Evolutionary conservation across 2,329 filamentous ascomycete genomes (phyloP), one percentile per base, ranked within the genome.

Genomic region (Alternaria triticina): DNA sequence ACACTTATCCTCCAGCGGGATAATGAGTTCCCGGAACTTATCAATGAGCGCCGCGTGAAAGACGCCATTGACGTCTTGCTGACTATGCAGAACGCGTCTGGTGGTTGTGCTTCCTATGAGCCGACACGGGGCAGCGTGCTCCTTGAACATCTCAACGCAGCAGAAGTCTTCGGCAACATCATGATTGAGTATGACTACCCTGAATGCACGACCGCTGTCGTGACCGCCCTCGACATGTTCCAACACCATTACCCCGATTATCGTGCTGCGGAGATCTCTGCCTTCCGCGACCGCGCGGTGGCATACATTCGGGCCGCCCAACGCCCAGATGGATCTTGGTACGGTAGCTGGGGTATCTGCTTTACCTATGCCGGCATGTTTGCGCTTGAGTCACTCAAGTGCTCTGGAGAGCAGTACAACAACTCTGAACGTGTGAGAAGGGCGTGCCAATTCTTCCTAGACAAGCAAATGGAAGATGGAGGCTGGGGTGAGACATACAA

Each of bases 141-240:
- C 69, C 79, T 98, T 69, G 96, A 99, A 79, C 86, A 90, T 78
- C 87, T 99, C 46, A 99, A 99, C 74, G 95, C 95, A 0, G 96
- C 96, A 2, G 96, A 99, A 78, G 94, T 99, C 0, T 99, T 99
- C 79, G 94, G 93, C 13, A 88, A 90, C 20, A 99, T 99, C 82
- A 99, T 99, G 96, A 91, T 99, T 57, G 95, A 98, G 77, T 99
- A 99, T 79, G 93, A 97, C 78, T 98, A 99, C 75, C 94, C 95
- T 0, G 96, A 99, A 80, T 99, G 96, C 83, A 99, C 96, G 0
- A 98, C 96, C 3, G 94, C 96, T 1, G 93, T 94, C 28, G 91
- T 99, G 4, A 97, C 93, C 1, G 94, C 92, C 0, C 84, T 99
- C 20, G 91, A 90, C 5, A 85, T 95, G 2, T 98, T 98, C 83